Evolutionary conservation across 176 grass and related monocot genomes (phyloP).

Genomic region (Musa troglodytarum): DNA sequence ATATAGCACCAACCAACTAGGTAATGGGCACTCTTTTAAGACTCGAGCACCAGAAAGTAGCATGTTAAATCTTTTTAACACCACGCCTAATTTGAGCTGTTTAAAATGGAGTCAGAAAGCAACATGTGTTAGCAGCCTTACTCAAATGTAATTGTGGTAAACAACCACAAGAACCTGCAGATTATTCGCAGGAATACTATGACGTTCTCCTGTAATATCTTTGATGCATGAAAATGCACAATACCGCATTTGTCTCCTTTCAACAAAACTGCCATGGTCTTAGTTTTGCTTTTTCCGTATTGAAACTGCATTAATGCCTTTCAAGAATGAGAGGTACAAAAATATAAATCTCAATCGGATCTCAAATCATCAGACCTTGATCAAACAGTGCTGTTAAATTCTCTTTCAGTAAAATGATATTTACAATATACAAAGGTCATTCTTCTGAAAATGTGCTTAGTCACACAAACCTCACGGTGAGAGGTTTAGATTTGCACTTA

Average conservation of each 20-base stretch:
- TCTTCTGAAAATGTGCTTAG: not conserved
- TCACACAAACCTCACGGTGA: not conserved
- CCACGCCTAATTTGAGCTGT: not conserved
- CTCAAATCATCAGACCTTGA: not conserved
- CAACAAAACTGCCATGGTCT: not conserved
- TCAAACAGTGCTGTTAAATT: not conserved
- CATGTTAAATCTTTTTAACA: not conserved
- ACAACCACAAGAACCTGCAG: not conserved
- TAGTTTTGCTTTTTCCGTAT: not conserved
- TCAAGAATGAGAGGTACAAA: not conserved
- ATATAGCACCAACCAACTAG: too few relatives aligned
- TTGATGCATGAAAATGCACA: not conserved
- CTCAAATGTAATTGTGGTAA: not conserved
- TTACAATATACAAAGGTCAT: not conserved
- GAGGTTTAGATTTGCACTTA: not conserved
- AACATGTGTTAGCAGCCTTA: not conserved
- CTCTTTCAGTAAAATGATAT: too few relatives aligned
- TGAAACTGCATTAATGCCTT: not conserved
- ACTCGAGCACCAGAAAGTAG: too few relatives aligned
- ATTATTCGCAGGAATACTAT: not conserved
- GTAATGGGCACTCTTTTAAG: too few relatives aligned
- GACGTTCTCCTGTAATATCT: not conserved
- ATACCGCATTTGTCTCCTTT: not conserved
- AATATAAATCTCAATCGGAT: not conserved
- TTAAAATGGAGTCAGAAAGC: not conserved